A percentile compares a stretch with the other conserved stretches of the same genome.
Evolutionary conservation across 2,329 filamentous ascomycete species (phyloP).

Genomic region (Pseudogymnoascus sp.): DNA sequence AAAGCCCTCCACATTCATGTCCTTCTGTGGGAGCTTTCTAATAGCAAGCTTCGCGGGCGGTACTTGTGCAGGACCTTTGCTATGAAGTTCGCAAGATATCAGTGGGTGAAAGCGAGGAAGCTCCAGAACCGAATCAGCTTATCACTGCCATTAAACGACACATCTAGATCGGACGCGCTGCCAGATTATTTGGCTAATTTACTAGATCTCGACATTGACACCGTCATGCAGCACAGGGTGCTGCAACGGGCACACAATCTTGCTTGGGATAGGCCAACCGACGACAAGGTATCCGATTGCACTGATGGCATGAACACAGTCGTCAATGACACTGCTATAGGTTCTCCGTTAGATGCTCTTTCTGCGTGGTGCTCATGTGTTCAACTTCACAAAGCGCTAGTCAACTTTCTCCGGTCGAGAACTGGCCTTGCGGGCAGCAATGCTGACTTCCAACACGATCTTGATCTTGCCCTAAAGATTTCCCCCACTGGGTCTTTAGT

Average conservation of each 20-base stretch:
- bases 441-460: constrained; percentile 13
- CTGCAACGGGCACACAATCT: constrained; percentile 84
- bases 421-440: constrained; percentile 35
- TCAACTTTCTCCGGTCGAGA: constrained; percentile 52
- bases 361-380: constrained; percentile 86
- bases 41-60: constrained; percentile 39
- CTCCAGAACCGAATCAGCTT: constrained; percentile 45
- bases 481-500: constrained; percentile 76
- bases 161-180: constrained; percentile 50
- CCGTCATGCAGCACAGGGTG: constrained; percentile 70
- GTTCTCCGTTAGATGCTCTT: constrained; percentile 81
- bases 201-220: constrained; percentile 72
- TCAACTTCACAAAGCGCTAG: constrained; percentile 62
- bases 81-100: constrained; percentile 63
- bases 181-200: constrained; percentile 71
- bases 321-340: constrained; percentile 62
- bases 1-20: constrained; percentile 90
- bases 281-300: constrained; percentile 59
- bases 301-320: constrained; percentile 2
- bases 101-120: constrained; percentile 75
- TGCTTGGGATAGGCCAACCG: constrained; percentile 63
- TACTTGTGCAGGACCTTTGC: constrained; percentile 64
- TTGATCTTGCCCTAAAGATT: constrained; percentile 55
- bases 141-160: constrained; percentile 30
- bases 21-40: constrained; percentile 51